Evolutionary conservation across 495 filamentous ascomycete genomes (phyloP).

Genomic region (Pseudevernia furfuracea): DNA sequence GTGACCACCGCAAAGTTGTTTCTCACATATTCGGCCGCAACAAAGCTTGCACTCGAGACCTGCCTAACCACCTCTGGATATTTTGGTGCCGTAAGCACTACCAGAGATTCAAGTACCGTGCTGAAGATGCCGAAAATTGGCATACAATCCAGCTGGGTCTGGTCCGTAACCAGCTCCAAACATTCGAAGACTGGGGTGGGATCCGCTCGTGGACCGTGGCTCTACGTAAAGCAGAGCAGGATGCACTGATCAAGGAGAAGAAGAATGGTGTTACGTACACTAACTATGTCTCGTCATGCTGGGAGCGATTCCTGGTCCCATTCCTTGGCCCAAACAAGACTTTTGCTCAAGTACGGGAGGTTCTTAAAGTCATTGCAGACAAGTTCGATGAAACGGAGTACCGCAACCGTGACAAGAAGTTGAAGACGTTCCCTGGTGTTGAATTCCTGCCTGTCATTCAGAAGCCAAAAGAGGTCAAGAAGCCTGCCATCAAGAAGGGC

Average conservation of each 20-base stretch:
- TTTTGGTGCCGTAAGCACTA: constrained; percentile 79
- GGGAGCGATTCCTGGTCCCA: constrained; percentile 28
- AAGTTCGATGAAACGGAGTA: constrained; percentile 21
- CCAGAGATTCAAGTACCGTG: constrained; percentile 64
- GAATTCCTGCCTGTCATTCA: constrained; percentile 49
- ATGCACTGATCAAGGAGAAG: constrained; percentile 6
- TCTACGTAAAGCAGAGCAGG: constrained; percentile 26
- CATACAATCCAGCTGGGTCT: constrained; percentile 52
- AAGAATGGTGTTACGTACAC: neutral
- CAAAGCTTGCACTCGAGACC: constrained; percentile 61
- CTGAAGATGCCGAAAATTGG: constrained; percentile 40
- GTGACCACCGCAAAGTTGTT: constrained; percentile 58
- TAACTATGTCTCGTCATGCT: constrained; percentile 16
- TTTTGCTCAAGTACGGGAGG: constrained; percentile 30
- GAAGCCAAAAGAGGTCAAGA: neutral
- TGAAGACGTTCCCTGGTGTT: constrained; percentile 51
- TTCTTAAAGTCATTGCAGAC: constrained; percentile 25
- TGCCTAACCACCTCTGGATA: constrained; percentile 60
- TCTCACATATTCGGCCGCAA: constrained; percentile 87
- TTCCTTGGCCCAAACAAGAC: constrained; percentile 29
- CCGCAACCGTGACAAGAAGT: constrained; percentile 9
- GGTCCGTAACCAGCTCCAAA: constrained; percentile 48
- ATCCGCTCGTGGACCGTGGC: constrained; percentile 34
- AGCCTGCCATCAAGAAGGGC: constrained; percentile 4
- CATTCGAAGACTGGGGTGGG: constrained; percentile 53